Base-by-base conservation (phyloP, 345 rosid genomes). In the Euphorbia lathyris region DNA sequence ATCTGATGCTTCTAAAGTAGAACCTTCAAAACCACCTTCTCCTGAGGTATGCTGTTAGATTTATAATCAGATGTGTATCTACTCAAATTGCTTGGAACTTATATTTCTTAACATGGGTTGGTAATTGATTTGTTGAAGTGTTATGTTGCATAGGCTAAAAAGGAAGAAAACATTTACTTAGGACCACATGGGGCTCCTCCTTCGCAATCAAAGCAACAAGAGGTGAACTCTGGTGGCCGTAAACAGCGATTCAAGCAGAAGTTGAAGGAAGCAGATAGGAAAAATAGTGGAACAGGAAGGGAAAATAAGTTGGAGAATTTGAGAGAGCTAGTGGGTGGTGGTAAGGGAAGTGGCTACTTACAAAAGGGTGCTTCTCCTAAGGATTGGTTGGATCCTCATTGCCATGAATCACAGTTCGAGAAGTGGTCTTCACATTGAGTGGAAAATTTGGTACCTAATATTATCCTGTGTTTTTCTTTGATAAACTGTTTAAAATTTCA, bases 121-220 rank as follows among this genome's bases (percentile, higher is more conserved):
- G 7, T 23, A 51, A 38, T 50, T 40, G 27, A 16, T 56, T 29
- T 58, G 3, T 20, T 9, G 29, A 45, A 14, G 42, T 32, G 14
- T 34, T 7, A 47, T 68, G 12, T 23, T 76, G 25, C 63, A 73
- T 80, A 87, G 93, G 68, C 71, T 34, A 72, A 76, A 72, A 82
- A 69, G 61, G 95, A 90, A 85, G 97, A 91, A 75, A 83, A 68
- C 72, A 91, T 90, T 70, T 94, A 94, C 83, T 74, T 94, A 63
- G 96, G 98, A 69, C 98, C 98, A 36, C 96, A 87, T 59, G 97
- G 97, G 56, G 93, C 97, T 9, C 95, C 93, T 25, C 95, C 96
- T 4, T 89, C 91, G 0, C 90, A 84, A 61, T 73, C 87, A 50
- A 90, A 84, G 82, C 92, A 79, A 74, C 88, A 75, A 78, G 88